Percentiles rank a stretch among this genome's conserved stretches.
These are phyloP conservation scores for Spathaspora boniae DNA, from an alignment of 805 yeast genomes.

Conservation along the genomic window DNA sequence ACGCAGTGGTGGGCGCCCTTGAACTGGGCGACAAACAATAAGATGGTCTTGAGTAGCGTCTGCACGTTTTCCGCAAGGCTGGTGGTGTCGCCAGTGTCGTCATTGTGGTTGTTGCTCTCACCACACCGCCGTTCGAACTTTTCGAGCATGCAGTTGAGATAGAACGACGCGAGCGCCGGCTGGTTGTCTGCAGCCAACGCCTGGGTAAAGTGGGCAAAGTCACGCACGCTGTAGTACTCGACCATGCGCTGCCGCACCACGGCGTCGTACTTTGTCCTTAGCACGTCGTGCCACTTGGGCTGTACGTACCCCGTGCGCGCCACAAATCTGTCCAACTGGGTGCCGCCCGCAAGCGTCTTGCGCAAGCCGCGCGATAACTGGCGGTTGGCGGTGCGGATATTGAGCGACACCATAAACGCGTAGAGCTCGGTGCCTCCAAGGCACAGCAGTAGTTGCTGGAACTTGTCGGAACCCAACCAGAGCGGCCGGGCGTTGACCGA, in stretches of 20 bases:
- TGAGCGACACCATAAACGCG: constrained; percentile 29
- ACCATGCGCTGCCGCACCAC: constrained; percentile 25
- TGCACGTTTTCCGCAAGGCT: constrained; percentile 20
- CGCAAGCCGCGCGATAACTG: constrained; percentile 17
- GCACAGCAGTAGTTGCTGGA: constrained; percentile 25
- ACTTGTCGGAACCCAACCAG: constrained; percentile 13
- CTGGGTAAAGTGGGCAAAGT: constrained; percentile 21
- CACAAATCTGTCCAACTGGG: constrained; percentile 28
- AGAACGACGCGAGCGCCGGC: constrained; percentile 30
- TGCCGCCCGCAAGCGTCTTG: constrained; percentile 23
- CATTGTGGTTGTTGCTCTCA: constrained; percentile 8
- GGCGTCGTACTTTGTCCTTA: constrained; percentile 14
- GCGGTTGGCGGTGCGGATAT: constrained; percentile 25
- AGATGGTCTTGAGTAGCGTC: constrained; percentile 24
- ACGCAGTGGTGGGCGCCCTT: constrained; percentile 33
- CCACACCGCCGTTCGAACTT: constrained; percentile 31
- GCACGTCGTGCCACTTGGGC: constrained; percentile 36
- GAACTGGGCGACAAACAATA: constrained; percentile 33
- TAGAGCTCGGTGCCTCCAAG: no score
- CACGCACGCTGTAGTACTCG: constrained; percentile 27
- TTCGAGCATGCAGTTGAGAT: constrained; percentile 31
- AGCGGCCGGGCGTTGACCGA: constrained; percentile 21
- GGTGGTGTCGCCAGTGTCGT: no score
- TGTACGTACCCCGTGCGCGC: constrained; percentile 34
- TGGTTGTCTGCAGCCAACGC: constrained; percentile 23